A percentile compares a stretch with the other conserved stretches of the same genome.
Conservation (phyloP, 2,329 filamentous ascomycete species). For the Lachnellula hyalina region DNA sequence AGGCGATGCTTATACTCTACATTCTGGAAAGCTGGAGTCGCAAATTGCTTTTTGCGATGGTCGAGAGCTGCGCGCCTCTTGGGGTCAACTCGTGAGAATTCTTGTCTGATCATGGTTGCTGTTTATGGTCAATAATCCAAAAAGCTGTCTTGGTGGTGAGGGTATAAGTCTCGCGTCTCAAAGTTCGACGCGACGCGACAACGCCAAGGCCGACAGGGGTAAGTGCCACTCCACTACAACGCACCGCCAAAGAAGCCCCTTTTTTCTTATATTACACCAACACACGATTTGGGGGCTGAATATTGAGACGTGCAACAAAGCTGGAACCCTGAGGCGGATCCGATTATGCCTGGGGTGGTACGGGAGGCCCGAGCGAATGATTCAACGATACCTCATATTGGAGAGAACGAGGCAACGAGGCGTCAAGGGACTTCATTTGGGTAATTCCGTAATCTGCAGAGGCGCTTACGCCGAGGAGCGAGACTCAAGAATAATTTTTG, state of each 20-base stretch:
- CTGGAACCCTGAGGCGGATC: neutral
- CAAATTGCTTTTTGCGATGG: slow-evolving; percentile 82
- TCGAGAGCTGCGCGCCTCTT: slow-evolving; percentile 76
- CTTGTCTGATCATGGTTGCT: slow-evolving; percentile 30
- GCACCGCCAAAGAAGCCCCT: neutral
- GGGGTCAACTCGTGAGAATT: slow-evolving; percentile 33
- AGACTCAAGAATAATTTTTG: no score
- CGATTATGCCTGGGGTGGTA: neutral
- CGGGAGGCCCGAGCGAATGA: neutral
- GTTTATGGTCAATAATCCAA: neutral
- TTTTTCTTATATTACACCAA: neutral
- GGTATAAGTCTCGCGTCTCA: neutral
- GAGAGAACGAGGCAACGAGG: neutral
- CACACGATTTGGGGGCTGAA: slow-evolving; percentile 14
- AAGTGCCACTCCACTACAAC: neutral
- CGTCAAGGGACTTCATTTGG: neutral
- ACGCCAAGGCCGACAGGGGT: neutral
- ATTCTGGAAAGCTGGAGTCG: slow-evolving; percentile 68
- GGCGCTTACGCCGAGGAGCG: neutral
- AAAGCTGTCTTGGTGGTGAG: neutral
- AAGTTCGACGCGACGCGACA: no score
- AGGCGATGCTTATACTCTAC: slow-evolving; percentile 77
- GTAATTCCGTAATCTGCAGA: neutral
- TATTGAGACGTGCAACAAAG: slow-evolving; percentile 19
- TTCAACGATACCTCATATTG: neutral